These are phyloP conservation scores for Beta macrorhiza DNA, from an alignment of 179 eudicot species.

Conservation along the genomic window DNA sequence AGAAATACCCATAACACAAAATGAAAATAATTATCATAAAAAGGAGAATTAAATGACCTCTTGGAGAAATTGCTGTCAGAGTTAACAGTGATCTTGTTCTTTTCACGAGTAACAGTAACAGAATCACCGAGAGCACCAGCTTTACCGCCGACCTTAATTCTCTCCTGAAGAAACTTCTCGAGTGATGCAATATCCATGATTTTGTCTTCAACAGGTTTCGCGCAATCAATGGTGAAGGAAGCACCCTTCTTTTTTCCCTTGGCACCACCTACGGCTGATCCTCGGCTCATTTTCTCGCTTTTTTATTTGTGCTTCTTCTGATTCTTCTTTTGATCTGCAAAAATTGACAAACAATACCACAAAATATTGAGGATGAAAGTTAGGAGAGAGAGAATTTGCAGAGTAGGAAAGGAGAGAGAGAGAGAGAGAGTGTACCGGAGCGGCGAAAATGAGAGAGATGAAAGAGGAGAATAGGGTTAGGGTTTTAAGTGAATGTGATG, in stretches of 20 bases:
- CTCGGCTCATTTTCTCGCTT: constrained; percentile 39
- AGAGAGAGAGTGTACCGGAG: not conserved
- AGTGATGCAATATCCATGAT: constrained; percentile 73
- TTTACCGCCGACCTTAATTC: constrained; percentile 76
- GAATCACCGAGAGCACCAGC: constrained; percentile 78
- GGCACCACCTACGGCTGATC: constrained; percentile 41
- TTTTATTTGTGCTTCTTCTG: no score
- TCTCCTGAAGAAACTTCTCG: constrained; percentile 75
- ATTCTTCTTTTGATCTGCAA: not conserved
- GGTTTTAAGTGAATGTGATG: not conserved
- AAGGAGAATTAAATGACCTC: constrained; percentile 31
- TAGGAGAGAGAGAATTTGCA: no score
- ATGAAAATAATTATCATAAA: not conserved
- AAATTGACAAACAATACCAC: not conserved
- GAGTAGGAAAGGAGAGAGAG: not conserved
- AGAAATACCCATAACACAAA: not conserved
- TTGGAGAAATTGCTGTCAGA: constrained; percentile 57
- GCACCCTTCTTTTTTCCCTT: constrained; percentile 65
- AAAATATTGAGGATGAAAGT: not conserved
- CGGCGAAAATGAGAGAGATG: constrained; percentile 4
- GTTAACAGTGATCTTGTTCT: constrained; percentile 64
- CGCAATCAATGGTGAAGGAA: constrained; percentile 58
- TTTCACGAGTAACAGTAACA: constrained; percentile 60
- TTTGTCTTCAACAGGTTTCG: constrained; percentile 69
- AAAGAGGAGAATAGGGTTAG: not conserved